phyloP scores from a whole-genome alignment of 441 rosid species.

The Omphalea diandra region DNA sequence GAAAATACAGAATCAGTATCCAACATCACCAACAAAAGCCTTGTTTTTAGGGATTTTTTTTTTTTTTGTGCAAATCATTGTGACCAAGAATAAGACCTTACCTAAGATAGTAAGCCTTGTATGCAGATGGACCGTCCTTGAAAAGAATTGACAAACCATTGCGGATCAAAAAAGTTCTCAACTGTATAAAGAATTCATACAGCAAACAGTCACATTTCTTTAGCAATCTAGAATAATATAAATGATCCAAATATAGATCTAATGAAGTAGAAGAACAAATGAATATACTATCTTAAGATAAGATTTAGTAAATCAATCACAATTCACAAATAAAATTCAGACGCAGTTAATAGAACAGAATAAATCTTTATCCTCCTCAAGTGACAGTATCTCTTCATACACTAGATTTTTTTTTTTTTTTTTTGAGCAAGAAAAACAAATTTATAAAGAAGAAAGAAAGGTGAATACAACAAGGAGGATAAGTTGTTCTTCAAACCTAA shows the following conservation, averaged over 20 bases:
- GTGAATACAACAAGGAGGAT: neutral
- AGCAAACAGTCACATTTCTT: conserved; percentile 3
- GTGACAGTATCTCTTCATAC: neutral
- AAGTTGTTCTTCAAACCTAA: neutral
- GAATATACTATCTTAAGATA: neutral
- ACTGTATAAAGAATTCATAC: conserved; percentile 38
- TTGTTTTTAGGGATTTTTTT: neutral
- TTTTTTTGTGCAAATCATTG: conserved; percentile 4
- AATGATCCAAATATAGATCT: neutral
- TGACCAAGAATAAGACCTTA: conserved; percentile 27
- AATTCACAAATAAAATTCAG: neutral
- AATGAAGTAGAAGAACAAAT: neutral
- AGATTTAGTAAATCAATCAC: neutral
- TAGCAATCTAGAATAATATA: neutral
- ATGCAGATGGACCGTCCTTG: conserved; percentile 87
- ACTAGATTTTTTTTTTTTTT: neutral
- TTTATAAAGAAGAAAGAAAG: neutral
- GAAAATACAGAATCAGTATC: neutral
- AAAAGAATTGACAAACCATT: conserved; percentile 88
- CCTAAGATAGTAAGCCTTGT: conserved; percentile 80
- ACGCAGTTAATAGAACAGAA: neutral
- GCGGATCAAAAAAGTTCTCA: conserved; percentile 94
- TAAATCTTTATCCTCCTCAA: conserved; percentile 2
- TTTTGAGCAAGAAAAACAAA: too few species aligned
- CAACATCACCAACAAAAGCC: neutral